Percentiles rank a stretch among this genome's conserved stretches.
Evolutionary conservation across 1,284 basidiomycete genomes (phyloP).

Genomic region (Mycosarcoma maydis): DNA sequence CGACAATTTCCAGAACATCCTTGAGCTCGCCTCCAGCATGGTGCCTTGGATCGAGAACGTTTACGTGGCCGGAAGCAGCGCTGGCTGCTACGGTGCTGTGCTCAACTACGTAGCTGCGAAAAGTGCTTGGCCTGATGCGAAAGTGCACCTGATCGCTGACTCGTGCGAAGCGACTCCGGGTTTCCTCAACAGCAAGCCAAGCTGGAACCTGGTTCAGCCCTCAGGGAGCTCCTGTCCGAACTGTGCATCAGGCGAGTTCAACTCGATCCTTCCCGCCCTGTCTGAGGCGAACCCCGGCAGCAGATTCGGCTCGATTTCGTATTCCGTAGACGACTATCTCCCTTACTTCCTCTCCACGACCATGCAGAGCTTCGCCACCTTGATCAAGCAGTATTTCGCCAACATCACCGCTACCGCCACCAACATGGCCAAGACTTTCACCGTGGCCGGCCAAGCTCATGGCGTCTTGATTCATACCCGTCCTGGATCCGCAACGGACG

Average conservation of each 20-base stretch:
- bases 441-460: slow-evolving; percentile 1
- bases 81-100: slow-evolving; percentile 31
- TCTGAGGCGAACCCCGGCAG: slow-evolving; percentile 20
- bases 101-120: slow-evolving; percentile 22
- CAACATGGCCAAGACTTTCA: slow-evolving; percentile 29
- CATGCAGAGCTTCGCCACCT: background rate
- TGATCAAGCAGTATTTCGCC: slow-evolving; percentile 17
- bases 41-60: slow-evolving; percentile 17
- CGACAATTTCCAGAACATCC: slow-evolving; percentile 25
- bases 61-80: slow-evolving; percentile 24
- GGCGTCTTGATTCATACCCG: slow-evolving; percentile 6
- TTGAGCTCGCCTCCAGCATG: background rate
- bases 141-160: slow-evolving; percentile 26
- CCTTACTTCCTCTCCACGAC: slow-evolving; percentile 11
- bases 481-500: slow-evolving; percentile 6
- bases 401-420: slow-evolving; percentile 17
- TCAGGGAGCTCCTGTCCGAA: slow-evolving; percentile 8
- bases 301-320: slow-evolving; percentile 23
- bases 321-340: slow-evolving; percentile 2
- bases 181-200: slow-evolving; percentile 21
- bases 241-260: slow-evolving; percentile 23
- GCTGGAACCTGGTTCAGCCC: slow-evolving; percentile 29
- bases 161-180: slow-evolving; percentile 28
- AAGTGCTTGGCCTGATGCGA: slow-evolving; percentile 18
- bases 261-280: slow-evolving; percentile 24